Percentiles rank a stretch among this genome's conserved stretches.
These are phyloP conservation scores for Phoenix roebelenii DNA, from an alignment of 176 grass and related monocot species.

Conservation along the genomic window DNA sequence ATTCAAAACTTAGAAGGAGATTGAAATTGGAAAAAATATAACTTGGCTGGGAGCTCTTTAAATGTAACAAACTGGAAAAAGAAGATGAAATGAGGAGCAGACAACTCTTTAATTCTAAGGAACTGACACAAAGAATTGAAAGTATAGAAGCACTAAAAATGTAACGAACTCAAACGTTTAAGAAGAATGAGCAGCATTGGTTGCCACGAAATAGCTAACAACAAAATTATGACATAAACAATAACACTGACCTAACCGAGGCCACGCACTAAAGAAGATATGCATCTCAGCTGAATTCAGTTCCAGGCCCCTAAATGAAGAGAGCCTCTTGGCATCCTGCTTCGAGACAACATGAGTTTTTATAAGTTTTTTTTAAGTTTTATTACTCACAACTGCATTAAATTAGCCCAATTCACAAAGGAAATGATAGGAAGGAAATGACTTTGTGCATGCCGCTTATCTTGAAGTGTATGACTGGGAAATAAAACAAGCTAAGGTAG, in stretches of 20 bases:
- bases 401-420: conserved; percentile 58
- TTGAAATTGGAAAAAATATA: too few relatives aligned
- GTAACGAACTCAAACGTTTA: too few relatives aligned
- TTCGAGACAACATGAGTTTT: conserved; percentile 83
- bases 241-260: conserved; percentile 79
- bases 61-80: too few relatives aligned
- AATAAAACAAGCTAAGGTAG: conserved; percentile 9
- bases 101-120: too few relatives aligned
- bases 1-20: too few relatives aligned
- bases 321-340: conserved; percentile 82
- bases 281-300: conserved; percentile 76
- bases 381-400: conserved; percentile 36
- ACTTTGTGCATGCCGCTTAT: conserved; percentile 26
- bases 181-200: conserved; percentile 8
- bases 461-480: conserved; percentile 34
- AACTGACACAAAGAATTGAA: neutral
- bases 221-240: conserved; percentile 57
- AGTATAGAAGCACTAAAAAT: neutral
- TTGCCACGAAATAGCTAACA: conserved; percentile 44
- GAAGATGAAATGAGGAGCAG: too few relatives aligned
- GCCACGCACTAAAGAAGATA: conserved; percentile 62
- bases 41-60: too few relatives aligned
- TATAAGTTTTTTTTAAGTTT: conserved; percentile 48
- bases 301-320: conserved; percentile 51
- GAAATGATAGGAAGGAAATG: conserved; percentile 30